Evolutionary conservation across 805 yeast species (phyloP), one percentile per base, ranked within the genome.

Genomic region (Candida namnaoensis): DNA sequence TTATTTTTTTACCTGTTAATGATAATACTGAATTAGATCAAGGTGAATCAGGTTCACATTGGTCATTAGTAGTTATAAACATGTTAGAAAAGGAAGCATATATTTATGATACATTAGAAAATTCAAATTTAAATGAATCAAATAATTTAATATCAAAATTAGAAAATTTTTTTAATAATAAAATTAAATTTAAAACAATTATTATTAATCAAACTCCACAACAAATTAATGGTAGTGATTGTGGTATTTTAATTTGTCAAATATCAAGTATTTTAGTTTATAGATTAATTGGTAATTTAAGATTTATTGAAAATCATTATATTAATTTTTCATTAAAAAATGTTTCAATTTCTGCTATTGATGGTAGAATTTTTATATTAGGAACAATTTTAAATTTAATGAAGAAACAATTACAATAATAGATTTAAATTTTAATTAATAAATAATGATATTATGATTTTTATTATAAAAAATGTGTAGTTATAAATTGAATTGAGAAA

Each of bases 41-140:
- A 1, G 75, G 72, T 3, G 83, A 76, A 45, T 79, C 80, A 14
- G 93, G 91, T 1, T 78, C 78, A 37, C 93, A 85, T 59, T 84
- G 95, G 93, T 78, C 85, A 1, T 59, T 85, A 13, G 67, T 80
- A 12, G 68, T 83, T 13, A 64, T 79, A 7, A 68, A 72, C 32
- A 46, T 72, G 8, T 57, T 69, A 12, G 81, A 75, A 35, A 60
- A 64, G 14, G 65, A 60, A 30, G 72, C 80, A 3, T 66, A 65
- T 23, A 62, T 81, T 10, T 81, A 78, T 53, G 93, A 85, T 52
- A 76, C 37, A 60, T 76, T 77, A 44, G 53, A 50, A 15, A 32
- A 44, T 5, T 52, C 57, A 2, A 56, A 55, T 42, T 52, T 52
- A 35, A 36, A 15, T 7, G 58, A 53, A 33, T 54, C 62, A 0